Base-by-base conservation (phyloP, 805 yeast species). In the Ogataea nakhonphanomensis region DNA sequence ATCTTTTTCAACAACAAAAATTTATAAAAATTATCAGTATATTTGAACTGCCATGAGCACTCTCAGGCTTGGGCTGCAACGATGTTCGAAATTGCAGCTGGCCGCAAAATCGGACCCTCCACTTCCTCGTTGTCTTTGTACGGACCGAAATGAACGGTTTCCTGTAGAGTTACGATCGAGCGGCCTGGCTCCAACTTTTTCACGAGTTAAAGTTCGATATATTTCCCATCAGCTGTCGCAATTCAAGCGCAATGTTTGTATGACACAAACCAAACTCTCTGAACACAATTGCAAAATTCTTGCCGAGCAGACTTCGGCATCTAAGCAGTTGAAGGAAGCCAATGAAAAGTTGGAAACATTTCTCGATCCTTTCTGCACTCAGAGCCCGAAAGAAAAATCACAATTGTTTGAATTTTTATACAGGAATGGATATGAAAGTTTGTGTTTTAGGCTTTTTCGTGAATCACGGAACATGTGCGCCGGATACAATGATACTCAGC, bases 91-190 rank as follows among this genome's bases (percentile, higher is more conserved):
- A 44, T 33, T 52, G 20, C 53, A 47, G 26, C 17, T 48, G 4
- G 23, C 54, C 7, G 52, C 49, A 30, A 53, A 54, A 41, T 48
- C 61, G 38, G 60, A 57, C 22, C 39, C 47, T 28, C 57, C 58
- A 49, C 44, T 58, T 10, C 45, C 35, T 32, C 58, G 62, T 63
- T 58, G 56, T 33, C 28, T 54, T 30, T 56, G 50, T 2, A 30
- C 45, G 10, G 41, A 45, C 11, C 20, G 20, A 17, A 23, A 44
- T n/a, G 12, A 36, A n/a, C 14, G 26, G 13, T 30, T 29, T 22
- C 20, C 26, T 17, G 25, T 24, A 7, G 36, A 33, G 11, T 14
- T 25, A 15, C 46, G 45, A 27, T 45, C 35, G 25, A 45, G 44
- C 24, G 33, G 46, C 5, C n/a, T 54, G 7, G 30, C 51, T 20